Evolutionary conservation across 2,329 filamentous ascomycete genomes (phyloP).

Genomic region (Aspergillus flavus): DNA sequence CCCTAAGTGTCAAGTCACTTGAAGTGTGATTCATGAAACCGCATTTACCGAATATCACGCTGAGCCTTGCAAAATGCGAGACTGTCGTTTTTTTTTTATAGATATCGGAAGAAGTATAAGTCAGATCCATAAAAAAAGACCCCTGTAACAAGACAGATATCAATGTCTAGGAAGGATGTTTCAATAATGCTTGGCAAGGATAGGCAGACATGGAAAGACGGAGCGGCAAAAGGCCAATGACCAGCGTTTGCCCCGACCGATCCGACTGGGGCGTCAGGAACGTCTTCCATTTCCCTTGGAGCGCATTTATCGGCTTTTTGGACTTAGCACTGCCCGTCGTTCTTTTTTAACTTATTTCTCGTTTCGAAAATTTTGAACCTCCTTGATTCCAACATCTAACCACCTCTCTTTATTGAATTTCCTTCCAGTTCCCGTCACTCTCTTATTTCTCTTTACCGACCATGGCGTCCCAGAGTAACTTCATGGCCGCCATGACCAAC

Average conservation of each 20-base stretch:
- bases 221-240: neutral
- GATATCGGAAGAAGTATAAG: no score
- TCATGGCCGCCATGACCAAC: slow-evolving; percentile 66
- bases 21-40: no score
- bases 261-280: slow-evolving; percentile 3
- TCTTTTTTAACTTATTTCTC: neutral
- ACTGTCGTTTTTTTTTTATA: no score
- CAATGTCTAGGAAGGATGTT: neutral
- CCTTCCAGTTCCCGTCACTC: neutral
- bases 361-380: neutral
- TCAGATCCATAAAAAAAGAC: no score
- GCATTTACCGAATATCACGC: no score
- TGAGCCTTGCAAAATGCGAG: no score
- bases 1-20: no score
- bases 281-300: neutral
- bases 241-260: neutral
- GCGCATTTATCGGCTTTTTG: neutral
- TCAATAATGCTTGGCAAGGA: neutral
- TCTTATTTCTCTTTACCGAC: slow-evolving; percentile 10
- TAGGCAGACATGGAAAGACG: neutral
- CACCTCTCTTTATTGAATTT: slow-evolving; percentile 3
- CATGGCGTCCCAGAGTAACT: slow-evolving; percentile 40
- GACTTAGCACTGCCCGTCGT: neutral
- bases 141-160: neutral
- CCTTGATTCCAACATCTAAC: neutral